A percentile compares a stretch with the other conserved stretches of the same genome.
These are phyloP conservation scores for Avena sativa DNA, from an alignment of 176 grass and related monocot genomes.

Conservation along the genomic window DNA sequence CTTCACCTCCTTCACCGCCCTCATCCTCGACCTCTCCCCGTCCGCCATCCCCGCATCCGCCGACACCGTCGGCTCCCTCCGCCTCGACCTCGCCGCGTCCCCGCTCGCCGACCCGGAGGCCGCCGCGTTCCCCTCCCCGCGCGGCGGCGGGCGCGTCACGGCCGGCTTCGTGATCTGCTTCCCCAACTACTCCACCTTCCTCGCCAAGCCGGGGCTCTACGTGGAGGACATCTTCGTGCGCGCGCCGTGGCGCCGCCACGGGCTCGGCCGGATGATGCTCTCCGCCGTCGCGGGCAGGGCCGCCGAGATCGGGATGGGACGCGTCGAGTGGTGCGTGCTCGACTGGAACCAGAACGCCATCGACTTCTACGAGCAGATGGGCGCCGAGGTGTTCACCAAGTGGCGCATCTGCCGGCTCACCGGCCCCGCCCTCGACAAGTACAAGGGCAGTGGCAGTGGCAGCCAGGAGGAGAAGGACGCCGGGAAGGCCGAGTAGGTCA, in stretches of 20 bases:
- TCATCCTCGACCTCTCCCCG: slow-evolving; percentile 65
- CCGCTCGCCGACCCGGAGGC: slow-evolving; percentile 57
- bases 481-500: slow-evolving; percentile 34
- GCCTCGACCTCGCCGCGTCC: slow-evolving; percentile 51
- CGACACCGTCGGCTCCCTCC: slow-evolving; percentile 40
- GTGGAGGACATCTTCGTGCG: slow-evolving; percentile 81
- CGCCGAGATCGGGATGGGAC: slow-evolving; percentile 73
- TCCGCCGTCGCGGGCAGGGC: slow-evolving; percentile 73
- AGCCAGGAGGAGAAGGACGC: slow-evolving; percentile 25
- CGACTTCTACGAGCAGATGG: slow-evolving; percentile 89
- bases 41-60: slow-evolving; percentile 10
- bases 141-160: slow-evolving; percentile 41
- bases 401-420: slow-evolving; percentile 90
- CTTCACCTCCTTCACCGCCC: slow-evolving; percentile 70
- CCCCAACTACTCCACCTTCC: slow-evolving; percentile 79
- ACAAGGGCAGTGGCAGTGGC: slow-evolving; percentile 34
- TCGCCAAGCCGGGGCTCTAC: slow-evolving; percentile 69
- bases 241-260: slow-evolving; percentile 77
- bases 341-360: slow-evolving; percentile 95
- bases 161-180: slow-evolving; percentile 73
- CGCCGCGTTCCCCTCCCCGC: slow-evolving; percentile 53
- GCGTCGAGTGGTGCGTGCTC: slow-evolving; percentile 90
- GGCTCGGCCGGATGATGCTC: slow-evolving; percentile 82
- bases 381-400: slow-evolving; percentile 84
- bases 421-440: slow-evolving; percentile 55